Evolutionary conservation across 1,139 yeast genomes (phyloP).

Genomic region (Geotrichum bryndzae): DNA sequence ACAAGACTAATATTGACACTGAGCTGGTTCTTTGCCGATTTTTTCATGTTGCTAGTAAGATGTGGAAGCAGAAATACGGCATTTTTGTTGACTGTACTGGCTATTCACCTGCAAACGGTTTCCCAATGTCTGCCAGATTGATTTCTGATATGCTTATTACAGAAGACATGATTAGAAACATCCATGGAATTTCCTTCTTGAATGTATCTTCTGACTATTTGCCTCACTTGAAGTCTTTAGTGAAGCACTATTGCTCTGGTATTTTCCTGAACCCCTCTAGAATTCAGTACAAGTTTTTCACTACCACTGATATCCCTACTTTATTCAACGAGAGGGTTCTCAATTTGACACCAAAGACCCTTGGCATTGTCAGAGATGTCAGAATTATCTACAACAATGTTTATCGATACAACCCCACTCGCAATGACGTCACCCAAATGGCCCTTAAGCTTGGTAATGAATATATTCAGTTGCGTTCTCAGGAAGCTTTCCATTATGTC

Average conservation of each 20-base stretch:
- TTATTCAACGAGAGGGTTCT: constrained; percentile 24
- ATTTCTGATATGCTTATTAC: constrained; percentile 37
- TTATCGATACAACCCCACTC: constrained; percentile 12
- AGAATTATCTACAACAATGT: constrained; percentile 23
- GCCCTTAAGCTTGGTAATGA: constrained; percentile 65
- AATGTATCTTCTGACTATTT: constrained; percentile 50
- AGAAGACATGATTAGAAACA: constrained; percentile 47
- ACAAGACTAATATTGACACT: constrained; percentile 43
- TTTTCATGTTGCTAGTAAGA: constrained; percentile 62
- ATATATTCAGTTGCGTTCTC: constrained; percentile 51
- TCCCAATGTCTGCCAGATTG: constrained; percentile 31
- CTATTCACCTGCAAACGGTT: constrained; percentile 38
- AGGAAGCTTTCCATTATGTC: constrained; percentile 48
- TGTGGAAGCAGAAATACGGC: constrained; percentile 67
- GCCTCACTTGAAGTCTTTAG: constrained; percentile 32
- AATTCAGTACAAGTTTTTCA: constrained; percentile 27
- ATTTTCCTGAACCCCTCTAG: constrained; percentile 26
- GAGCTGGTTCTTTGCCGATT: constrained; percentile 56
- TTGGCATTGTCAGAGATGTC: constrained; percentile 24
- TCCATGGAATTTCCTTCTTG: constrained; percentile 52
- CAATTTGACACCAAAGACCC: constrained; percentile 25
- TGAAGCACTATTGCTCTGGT: constrained; percentile 24
- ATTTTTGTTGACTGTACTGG: constrained; percentile 67
- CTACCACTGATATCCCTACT: constrained; percentile 24
- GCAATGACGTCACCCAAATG: constrained; percentile 32